Base-by-base conservation (phyloP, 768 basidiomycete genomes). In the Mycena vulgaris region DNA sequence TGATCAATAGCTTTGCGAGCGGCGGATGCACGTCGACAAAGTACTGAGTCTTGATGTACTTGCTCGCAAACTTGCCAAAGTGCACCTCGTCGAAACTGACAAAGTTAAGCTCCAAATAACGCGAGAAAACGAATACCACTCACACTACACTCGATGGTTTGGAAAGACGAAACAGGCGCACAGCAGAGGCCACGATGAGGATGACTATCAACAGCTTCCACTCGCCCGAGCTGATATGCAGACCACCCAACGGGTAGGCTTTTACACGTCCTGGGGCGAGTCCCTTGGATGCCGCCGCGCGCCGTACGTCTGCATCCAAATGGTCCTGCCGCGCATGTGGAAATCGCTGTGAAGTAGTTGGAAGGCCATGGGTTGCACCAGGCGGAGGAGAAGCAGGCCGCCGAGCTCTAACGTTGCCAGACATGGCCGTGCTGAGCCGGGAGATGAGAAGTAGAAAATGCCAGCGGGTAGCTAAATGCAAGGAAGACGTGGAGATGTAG, bases 21-120 rank as follows among this genome's bases (percentile, higher is more conserved):
- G 98, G 98, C 0, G 98, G 98, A 77, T 99, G 98, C 2, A 99
- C 97, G 79, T 99, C 98, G 77, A 94, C 92, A 76, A 93, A 96
- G 80, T 95, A 96, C 72, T 91, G 88, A 42, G 93, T 92, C 85
- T 95, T 95, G 86, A 98, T 94, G 78, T 99, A 99, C 78, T 94
- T 94, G 53, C 89, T 87, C 8, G 97, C 96, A 78, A 99, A 99
- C 80, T 98, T 98, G 69, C 97, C 97, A 80, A 99, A 99, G 79
- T 99, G 97, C 0, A 98, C 97, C 80, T 99, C 97, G 78, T 99
- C 97, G 80, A 99, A 99, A 48, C 97, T 98, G 75, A 17, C 23
- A 30, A 17, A 67, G 61, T 14, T 57, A 17, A 55, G 59, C 52
- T 25, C 7, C 69, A 51, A 5, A 52, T 37, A 35, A 59, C 17